Evolutionary conservation across 2,329 filamentous ascomycete species (phyloP), one percentile per base, ranked within the genome.

Genomic region (Cytospora mali): DNA sequence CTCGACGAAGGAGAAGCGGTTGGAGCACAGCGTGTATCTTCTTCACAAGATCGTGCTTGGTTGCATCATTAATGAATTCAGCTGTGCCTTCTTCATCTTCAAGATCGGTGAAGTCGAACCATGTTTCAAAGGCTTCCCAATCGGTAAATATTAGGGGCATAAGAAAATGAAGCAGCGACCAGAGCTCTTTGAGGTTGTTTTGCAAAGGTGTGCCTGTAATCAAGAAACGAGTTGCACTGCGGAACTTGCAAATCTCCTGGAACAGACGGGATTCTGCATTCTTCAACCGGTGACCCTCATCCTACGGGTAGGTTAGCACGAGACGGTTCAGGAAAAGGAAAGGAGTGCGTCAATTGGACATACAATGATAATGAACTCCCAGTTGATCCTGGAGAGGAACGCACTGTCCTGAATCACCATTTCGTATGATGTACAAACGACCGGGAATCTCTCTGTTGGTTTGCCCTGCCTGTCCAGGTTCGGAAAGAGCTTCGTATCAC

Each of bases 361-460:
- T 76, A 90, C 89, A 65, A 99, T 96, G 68, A 99, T 95, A 71
- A 99, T 97, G 69, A 97, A 97, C 59, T 96, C 92, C 95, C 95
- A 99, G 39, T 93, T 89, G 62, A 96, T 94, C 62, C 90, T 89
- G 0, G 88, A 87, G 6, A 99, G 78, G 39, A 88, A 88, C 58
- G 92, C 89, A 42, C 91, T 87, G 72, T 99, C 95, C 69, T 92
- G 89, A 76, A 99, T 88, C 59, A 96, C 93, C 72, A 99, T 97
- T 73, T 99, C 95, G 70, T 98, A 98, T 46, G 90, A 96, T 0
- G 95, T 99, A 71, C 93, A 93, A 0, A 98, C 90, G 0, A 99
- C 89, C 0, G 95, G 95, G 66, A 98, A 99, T 52, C 89, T 84
- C 1, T 83, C 77, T 0, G 78, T 85, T 0, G 84, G 84, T 2